Percentiles rank a stretch among this genome's conserved stretches.
Evolutionary conservation across 225 moss, liverwort and hornwort species (phyloP).

Genomic region (Bryum argenteum): DNA sequence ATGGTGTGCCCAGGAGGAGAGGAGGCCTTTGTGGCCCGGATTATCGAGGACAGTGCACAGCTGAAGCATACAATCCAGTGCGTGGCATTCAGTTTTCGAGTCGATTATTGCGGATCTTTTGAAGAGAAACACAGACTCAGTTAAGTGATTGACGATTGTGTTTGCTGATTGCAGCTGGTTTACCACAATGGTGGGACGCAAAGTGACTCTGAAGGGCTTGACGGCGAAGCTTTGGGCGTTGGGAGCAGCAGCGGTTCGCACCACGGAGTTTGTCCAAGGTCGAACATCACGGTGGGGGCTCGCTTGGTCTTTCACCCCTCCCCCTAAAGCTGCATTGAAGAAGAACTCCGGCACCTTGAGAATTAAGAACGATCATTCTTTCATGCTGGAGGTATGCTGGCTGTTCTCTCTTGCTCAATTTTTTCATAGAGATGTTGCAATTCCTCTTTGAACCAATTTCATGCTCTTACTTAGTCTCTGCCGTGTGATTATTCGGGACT

Average conservation of each 20-base stretch:
- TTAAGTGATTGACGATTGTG: constrained; percentile 17
- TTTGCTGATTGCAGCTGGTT: constrained; percentile 69
- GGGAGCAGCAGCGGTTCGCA: constrained; percentile 81
- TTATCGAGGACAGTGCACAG: constrained; percentile 75
- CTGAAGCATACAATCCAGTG: constrained; percentile 80
- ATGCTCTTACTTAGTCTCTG: no score
- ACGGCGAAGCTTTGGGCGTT: constrained; percentile 66
- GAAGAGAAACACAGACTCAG: background rate
- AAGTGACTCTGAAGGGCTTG: constrained; percentile 79
- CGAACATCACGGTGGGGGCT: constrained; percentile 95
- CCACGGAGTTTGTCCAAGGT: constrained; percentile 97
- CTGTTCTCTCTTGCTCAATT: constrained; percentile 1
- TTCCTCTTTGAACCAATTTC: background rate
- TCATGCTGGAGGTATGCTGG: constrained; percentile 80
- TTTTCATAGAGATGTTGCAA: background rate
- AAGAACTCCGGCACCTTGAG: constrained; percentile 28
- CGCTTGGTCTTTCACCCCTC: constrained; percentile 88
- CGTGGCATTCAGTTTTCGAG: constrained; percentile 39
- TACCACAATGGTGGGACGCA: constrained; percentile 97
- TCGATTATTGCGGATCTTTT: background rate
- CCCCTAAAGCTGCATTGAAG: constrained; percentile 36
- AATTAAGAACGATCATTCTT: constrained; percentile 70
- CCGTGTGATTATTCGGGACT: background rate
- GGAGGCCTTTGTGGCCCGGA: constrained; percentile 71
- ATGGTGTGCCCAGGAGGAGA: constrained; percentile 99